Evolutionary conservation across 371 early-diverging fungal genomes (phyloP), one percentile per base, ranked within the genome.

Genomic region (Mucor irregularis): DNA sequence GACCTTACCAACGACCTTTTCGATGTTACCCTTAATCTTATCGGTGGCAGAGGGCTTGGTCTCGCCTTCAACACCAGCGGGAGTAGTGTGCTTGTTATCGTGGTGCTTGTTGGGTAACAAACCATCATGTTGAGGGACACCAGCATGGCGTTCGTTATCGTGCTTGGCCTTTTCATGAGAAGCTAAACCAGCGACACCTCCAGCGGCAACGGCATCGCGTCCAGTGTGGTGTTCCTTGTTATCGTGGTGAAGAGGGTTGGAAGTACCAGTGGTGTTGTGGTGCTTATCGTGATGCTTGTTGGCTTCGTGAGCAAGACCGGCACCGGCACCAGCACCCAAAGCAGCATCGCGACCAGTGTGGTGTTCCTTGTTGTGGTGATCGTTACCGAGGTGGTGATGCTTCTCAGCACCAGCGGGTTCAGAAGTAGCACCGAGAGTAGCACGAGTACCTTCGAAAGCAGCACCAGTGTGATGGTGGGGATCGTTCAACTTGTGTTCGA

Each of bases 1-100:
- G 33, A 69, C 29, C 56, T 69, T 69, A 31, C 69, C 69, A 49
- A 60, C 62, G 5, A 65, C 25, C 47, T 65, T 69, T 40, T 65
- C 62, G 3, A 69, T 37, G 17, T 58, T 62, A 38, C 67, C 67
- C 59, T 66, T 66, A 35, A 66, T 51, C 62, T 66, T 66, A 17
- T 66, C 67, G 58, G 58, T 56, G 17, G 45, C 48, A 50, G 53
- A 31, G 16, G 66, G 58, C 22, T 54, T 57, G 6, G 4, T 8
- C 10, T 42, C 22, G 9, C 22, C 30, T 3, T 40, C 38, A 28
- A 13, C 22, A 33, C n/a, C 43, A 40, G 11, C n/a, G 5, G 44
- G n/a, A 13, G 50, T 39, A 7, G 62, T 28, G 2, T 44, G 53
- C 11, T 39, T 34, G 0, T 11, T 42, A 35, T 48, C 29, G 43